These are phyloP conservation scores for Tolypocladium sp. DNA, from an alignment of 2,329 filamentous ascomycete genomes.

Conservation along the genomic window DNA sequence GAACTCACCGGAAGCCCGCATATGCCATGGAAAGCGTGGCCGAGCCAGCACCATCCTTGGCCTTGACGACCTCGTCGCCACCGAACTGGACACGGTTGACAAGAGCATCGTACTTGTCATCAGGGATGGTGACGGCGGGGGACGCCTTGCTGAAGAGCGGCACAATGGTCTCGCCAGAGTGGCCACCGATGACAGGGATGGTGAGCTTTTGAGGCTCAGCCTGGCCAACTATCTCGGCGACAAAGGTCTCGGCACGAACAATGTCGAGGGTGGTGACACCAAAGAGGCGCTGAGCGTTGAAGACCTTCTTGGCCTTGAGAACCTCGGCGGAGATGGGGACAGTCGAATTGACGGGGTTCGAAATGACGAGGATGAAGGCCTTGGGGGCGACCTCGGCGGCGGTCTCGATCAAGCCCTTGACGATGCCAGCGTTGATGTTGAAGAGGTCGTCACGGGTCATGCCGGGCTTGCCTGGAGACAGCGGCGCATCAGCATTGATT, in stretches of 20 bases:
- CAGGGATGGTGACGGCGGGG: constrained; percentile 70
- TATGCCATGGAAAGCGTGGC: constrained; percentile 93
- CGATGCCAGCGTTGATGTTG: constrained; percentile 99
- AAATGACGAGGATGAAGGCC: constrained; percentile 93
- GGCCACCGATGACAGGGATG: constrained; percentile 90
- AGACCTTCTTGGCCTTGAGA: constrained; percentile 85
- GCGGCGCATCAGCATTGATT: background rate
- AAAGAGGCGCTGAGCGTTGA: constrained; percentile 92
- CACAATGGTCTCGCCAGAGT: constrained; percentile 97
- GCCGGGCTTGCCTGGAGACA: constrained; percentile 75
- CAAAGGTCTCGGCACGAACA: constrained; percentile 95
- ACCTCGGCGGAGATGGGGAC: constrained; percentile 97
- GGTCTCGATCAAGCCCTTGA: constrained; percentile 84
- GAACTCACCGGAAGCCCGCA: constrained; percentile 75
- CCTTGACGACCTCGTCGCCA: constrained; percentile 93
- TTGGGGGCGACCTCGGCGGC: constrained; percentile 84
- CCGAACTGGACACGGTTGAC: constrained; percentile 96
- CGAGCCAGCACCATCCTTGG: constrained; percentile 84
- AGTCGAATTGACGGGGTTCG: constrained; percentile 98
- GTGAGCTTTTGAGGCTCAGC: constrained; percentile 73
- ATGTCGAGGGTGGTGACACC: constrained; percentile 98
- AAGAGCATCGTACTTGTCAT: constrained; percentile 82
- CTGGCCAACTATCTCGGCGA: constrained; percentile 75
- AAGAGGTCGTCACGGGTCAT: constrained; percentile 99
- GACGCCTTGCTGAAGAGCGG: constrained; percentile 90